Evolutionary conservation across 371 early-diverging fungal genomes (phyloP).

Genomic region (Umbelopsis sp.): DNA sequence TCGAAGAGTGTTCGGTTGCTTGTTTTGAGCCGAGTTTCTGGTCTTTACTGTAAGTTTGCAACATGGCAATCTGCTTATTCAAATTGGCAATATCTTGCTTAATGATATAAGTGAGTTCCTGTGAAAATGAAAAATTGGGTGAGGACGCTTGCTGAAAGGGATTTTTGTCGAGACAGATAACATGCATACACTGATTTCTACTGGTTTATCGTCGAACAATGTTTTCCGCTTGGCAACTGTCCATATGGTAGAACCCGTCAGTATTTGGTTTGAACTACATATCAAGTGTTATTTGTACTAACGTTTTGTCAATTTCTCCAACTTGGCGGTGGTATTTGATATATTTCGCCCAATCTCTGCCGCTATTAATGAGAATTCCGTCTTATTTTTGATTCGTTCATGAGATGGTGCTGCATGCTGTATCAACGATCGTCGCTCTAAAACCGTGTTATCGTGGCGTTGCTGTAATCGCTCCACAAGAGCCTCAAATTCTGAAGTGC

Average conservation of each 20-base stretch:
- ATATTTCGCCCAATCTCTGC: conserved; percentile 69
- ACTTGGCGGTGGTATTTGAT: conserved; percentile 61
- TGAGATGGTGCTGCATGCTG: not conserved
- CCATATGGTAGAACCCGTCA: not conserved
- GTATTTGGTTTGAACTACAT: not conserved
- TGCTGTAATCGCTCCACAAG: conserved; percentile 50
- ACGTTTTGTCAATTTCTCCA: conserved; percentile 71
- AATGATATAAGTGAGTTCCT: conserved; percentile 91
- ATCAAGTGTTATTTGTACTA: conserved; percentile 25
- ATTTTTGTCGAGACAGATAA: not conserved
- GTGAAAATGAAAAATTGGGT: conserved; percentile 34
- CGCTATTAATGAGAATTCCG: conserved; percentile 69
- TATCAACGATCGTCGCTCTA: conserved; percentile 45
- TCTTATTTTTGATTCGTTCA: conserved; percentile 16
- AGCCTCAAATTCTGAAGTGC: conserved; percentile 55
- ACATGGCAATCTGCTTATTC: conserved; percentile 86
- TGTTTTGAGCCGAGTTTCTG: conserved; percentile 68
- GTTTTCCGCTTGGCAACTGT: conserved; percentile 77
- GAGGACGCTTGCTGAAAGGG: not conserved
- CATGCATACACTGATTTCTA: conserved; percentile 69
- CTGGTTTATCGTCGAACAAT: conserved; percentile 75
- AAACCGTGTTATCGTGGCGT: conserved; percentile 34
- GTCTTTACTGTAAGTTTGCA: conserved; percentile 67
- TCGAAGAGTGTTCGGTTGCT: conserved; percentile 89
- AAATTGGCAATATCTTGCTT: conserved; percentile 95